Percentiles rank a stretch among this genome's conserved stretches.
phyloP scores from a whole-genome alignment of 306 rosid genomes.

The Begonia masoniana region DNA sequence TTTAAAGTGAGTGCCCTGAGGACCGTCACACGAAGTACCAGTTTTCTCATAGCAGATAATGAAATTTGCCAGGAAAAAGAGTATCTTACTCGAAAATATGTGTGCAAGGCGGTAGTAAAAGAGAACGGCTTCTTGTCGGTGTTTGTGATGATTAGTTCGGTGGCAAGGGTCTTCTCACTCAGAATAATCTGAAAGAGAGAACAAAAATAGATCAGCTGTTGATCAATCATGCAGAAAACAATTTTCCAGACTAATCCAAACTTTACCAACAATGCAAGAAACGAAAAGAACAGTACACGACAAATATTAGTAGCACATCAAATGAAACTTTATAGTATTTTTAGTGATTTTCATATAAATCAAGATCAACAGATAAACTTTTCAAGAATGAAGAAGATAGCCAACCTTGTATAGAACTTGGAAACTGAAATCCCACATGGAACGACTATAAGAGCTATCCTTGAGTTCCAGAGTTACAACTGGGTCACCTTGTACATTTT shows the following conservation, averaged over 20 bases:
- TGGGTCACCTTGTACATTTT: constrained; percentile 63
- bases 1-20: too few species aligned
- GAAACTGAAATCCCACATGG: constrained; percentile 91
- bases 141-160: constrained; percentile 59
- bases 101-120: constrained; percentile 76
- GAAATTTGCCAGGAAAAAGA: not conserved
- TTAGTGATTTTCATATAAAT: too few species aligned
- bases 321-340: too few species aligned
- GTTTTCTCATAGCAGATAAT: not conserved
- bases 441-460: constrained; percentile 65
- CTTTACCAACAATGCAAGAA: too few species aligned
- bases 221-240: constrained; percentile 2
- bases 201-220: constrained; percentile 2
- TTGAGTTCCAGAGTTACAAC: constrained; percentile 61
- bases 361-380: too few species aligned
- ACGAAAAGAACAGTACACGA: too few species aligned
- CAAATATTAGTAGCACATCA: too few species aligned
- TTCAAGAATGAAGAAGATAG: constrained; percentile 8
- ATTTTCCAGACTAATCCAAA: not conserved
- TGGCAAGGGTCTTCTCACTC: constrained; percentile 53
- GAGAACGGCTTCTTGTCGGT: constrained; percentile 75
- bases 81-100: constrained; percentile 69
- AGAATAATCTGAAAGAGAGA: constrained; percentile 44
- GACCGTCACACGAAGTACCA: too few species aligned
- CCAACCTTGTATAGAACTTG: constrained; percentile 81